Evolutionary conservation across 2,329 filamentous ascomycete genomes (phyloP), one percentile per base, ranked within the genome.

Genomic region (Didymella keratinophila): DNA sequence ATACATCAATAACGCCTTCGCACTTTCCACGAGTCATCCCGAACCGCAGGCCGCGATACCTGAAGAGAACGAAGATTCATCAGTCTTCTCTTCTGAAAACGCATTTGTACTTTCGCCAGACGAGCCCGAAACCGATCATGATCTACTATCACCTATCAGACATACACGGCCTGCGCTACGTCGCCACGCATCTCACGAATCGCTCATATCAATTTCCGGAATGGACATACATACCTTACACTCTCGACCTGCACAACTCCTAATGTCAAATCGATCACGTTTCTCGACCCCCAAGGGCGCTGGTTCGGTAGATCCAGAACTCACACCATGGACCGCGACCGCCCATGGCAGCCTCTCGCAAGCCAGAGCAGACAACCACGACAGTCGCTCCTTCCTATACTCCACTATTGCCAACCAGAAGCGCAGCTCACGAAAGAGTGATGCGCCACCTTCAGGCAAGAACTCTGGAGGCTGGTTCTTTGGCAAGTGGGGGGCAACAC

Each of bases 221-320:
- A 89, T 97, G 74, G 94, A 97, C 72, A 96, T 97, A 48, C 93
- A 96, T 74, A 93, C 90, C 0, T 82, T 96, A 4, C 88, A 89
- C 68, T 83, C 84, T 1, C 86, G 90, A 4, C 91, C 92, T 0
- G 91, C 90, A 32, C 91, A 96, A 69, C 84, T 95, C 58, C 86
- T 88, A 18, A 80, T 80, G 61, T 69, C 71, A 4, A 78, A 85
- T 23, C 86, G 83, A 57, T 81, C 81, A 56, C 80, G 81, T 30
- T 81, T 82, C 54, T 79, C 78, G 16, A 80, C 81, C 2, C 51
- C 78, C 2, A 83, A 64, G 71, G 80, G 39, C 68, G 82, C 49
- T 74, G 77, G 64, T 70, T 79, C 46, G 69, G 80, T 61, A 62
- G 77, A 47, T 70, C 80, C 61, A 71, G 72, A 70, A 53, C 65